phyloP scores from a whole-genome alignment of 192 early-diverging fungal genomes.

The Jimgerdemannia flammicorona region DNA sequence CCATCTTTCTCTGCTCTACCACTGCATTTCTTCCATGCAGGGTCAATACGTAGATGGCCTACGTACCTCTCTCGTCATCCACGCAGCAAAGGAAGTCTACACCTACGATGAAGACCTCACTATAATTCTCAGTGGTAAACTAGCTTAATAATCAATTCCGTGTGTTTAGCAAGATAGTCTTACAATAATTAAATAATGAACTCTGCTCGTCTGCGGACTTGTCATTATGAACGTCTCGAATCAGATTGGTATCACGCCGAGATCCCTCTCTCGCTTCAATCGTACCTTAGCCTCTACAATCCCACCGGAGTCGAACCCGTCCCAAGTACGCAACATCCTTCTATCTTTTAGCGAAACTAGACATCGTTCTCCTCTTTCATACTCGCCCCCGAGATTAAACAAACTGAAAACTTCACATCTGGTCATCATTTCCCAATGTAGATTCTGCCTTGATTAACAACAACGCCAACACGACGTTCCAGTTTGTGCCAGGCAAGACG shows the following conservation, averaged over 20 bases:
- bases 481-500: constrained; percentile 71
- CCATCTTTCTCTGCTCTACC: no score
- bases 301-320: constrained; percentile 75
- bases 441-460: constrained; percentile 66
- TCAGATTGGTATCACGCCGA: constrained; percentile 73
- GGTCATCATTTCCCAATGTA: constrained; percentile 20
- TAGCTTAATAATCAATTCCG: constrained; percentile 25
- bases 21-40: not conserved
- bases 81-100: constrained; percentile 52
- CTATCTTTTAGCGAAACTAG: constrained; percentile 7
- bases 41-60: constrained; percentile 81
- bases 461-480: constrained; percentile 41
- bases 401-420: constrained; percentile 30
- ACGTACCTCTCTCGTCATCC: constrained; percentile 65
- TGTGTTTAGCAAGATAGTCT: no score
- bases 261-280: constrained; percentile 41
- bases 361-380: constrained; percentile 29
- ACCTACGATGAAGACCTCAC: constrained; percentile 62
- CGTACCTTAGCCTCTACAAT: constrained; percentile 64
- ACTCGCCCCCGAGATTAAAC: constrained; percentile 62
- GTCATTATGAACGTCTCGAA: no score
- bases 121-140: constrained; percentile 28
- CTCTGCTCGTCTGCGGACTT: no score
- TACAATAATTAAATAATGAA: no score
- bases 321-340: constrained; percentile 18